Evolutionary conservation across 2,329 filamentous ascomycete species (phyloP), one percentile per base, ranked within the genome.

Genomic region (Dichotomopilus funicola): DNA sequence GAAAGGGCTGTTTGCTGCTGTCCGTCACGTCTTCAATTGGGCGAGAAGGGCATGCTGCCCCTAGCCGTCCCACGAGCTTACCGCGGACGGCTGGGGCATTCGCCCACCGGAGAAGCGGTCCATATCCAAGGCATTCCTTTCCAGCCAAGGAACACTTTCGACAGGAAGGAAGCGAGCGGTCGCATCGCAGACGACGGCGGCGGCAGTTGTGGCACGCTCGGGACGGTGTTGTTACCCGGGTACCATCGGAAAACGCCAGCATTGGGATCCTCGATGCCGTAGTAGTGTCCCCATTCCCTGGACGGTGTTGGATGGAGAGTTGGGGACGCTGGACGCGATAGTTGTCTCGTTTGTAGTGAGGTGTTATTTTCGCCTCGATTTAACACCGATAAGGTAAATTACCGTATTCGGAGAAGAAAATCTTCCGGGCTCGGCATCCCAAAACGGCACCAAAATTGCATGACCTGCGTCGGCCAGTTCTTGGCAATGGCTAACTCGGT

Each of bases 201-300:
- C 81, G 80, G 68, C 82, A 85, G 69, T 83, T 84, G 69, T 85
- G 80, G 67, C 82, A 85, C 58, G 77, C 64, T 63, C 75, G 27
- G 48, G 50, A 47, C 51, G 12, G 34, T 35, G 54, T 48, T 34
- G 12, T 49, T 56, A 47, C 42, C 9, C 45, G 43, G 35, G 19
- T 27, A 27, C 33, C 46, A 38, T 12, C 13, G 54, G 42, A 42
- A 34, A 5, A 46, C 45, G 27, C 53, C 12, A 48, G 51, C 50
- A 56, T 59, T 47, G 56, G 50, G 45, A 35, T 35, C 31, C 27
- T 45, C 33, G 43, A 7, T 44, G 12, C 9, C 31, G 35, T 9
- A 38, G 10, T 35, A 11, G 34, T 45, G 52, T 51, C 46, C 46
- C 49, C 50, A 53, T 56, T 43, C 50, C 48, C 43, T 45, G 43